These are phyloP conservation scores for Henckelia pumila DNA, from an alignment of 257 asterid genomes.

Conservation along the genomic window DNA sequence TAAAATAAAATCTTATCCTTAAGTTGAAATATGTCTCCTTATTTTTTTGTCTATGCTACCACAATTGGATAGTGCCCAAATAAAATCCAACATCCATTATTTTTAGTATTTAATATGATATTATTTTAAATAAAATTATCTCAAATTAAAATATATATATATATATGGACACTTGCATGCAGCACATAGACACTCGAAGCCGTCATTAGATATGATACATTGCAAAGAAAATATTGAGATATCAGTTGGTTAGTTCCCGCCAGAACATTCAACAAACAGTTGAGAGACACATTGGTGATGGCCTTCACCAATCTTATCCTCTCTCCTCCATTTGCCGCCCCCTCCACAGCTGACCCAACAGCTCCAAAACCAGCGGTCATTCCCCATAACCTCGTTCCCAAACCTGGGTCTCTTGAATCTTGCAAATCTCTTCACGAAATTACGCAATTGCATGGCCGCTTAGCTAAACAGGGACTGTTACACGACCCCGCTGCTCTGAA, in stretches of 20 bases:
- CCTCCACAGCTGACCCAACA: constrained; percentile 22
- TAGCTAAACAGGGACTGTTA: constrained; percentile 38
- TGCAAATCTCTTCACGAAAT: constrained; percentile 47
- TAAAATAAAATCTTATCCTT: too few relatives aligned
- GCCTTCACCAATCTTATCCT: constrained; percentile 29
- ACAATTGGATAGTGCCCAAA: too few relatives aligned
- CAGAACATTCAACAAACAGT: constrained; percentile 17
- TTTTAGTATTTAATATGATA: too few relatives aligned
- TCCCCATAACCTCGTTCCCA: constrained; percentile 10
- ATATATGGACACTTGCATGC: too few relatives aligned
- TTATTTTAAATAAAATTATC: too few relatives aligned
- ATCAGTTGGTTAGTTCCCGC: background rate
- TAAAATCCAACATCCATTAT: too few relatives aligned
- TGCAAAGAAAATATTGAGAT: too few relatives aligned
- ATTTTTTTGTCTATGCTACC: too few relatives aligned
- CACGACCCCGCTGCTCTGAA: constrained; percentile 29
- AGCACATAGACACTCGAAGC: too few relatives aligned
- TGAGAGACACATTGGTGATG: constrained; percentile 29
- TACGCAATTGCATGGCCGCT: constrained; percentile 45
- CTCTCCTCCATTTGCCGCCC: constrained; percentile 31
- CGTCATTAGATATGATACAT: too few relatives aligned
- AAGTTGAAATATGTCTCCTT: too few relatives aligned
- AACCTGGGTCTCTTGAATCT: constrained; percentile 33
- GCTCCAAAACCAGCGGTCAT: constrained; percentile 18
- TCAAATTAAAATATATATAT: too few relatives aligned